Conservation (phyloP, 176 grass and related monocot genomes). For the Ananas comosus region DNA sequence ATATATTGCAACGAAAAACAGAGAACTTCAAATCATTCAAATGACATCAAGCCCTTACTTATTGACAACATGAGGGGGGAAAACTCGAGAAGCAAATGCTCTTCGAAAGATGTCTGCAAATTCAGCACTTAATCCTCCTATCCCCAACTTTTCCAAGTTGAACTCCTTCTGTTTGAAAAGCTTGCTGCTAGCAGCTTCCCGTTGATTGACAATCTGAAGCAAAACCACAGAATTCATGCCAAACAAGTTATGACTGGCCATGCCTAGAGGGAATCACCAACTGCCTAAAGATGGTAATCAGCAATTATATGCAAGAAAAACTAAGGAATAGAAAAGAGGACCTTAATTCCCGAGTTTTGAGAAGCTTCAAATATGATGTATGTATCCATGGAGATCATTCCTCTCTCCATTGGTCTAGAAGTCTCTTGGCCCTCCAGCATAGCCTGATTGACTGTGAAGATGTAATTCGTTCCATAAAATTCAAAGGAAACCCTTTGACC, state of each 20-base stretch:
- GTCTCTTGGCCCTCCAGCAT: constrained; percentile 76
- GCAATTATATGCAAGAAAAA: background rate
- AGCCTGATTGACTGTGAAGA: constrained; percentile 89
- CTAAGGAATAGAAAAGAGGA: constrained; percentile 20
- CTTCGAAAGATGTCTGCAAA: constrained; percentile 96
- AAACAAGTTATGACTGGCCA: background rate
- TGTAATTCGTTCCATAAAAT: constrained; percentile 95
- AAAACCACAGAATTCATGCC: constrained; percentile 6
- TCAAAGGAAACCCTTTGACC: constrained; percentile 92
- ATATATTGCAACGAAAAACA: background rate
- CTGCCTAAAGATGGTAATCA: background rate
- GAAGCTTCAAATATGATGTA: constrained; percentile 93
- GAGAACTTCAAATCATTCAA: background rate
- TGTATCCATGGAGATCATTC: constrained; percentile 67
- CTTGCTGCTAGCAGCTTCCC: constrained; percentile 91
- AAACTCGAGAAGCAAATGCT: constrained; percentile 97
- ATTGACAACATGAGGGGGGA: constrained; percentile 78
- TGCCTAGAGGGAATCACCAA: background rate
- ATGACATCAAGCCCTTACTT: constrained; percentile 28
- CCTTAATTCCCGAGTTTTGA: constrained; percentile 98
- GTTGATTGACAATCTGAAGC: constrained; percentile 81
- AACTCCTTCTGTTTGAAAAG: constrained; percentile 98
- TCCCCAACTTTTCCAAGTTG: constrained; percentile 91
- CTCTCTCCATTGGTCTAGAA: constrained; percentile 68
- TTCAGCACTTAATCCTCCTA: constrained; percentile 84